Evolutionary conservation across 306 rosid species (phyloP), one percentile per base, ranked within the genome.

Genomic region (Trifolium pratense): DNA sequence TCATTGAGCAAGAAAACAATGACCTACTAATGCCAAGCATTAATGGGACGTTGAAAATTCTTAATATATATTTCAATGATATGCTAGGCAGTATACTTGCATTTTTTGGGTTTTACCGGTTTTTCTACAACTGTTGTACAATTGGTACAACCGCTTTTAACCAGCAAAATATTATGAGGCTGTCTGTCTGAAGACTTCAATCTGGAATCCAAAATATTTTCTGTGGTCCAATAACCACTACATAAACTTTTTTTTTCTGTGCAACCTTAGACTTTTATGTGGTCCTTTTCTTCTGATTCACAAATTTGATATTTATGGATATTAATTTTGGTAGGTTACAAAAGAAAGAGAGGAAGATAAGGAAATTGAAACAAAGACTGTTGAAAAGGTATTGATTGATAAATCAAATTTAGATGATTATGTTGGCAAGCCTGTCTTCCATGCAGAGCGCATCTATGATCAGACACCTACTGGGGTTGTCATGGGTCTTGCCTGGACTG

Each of bases 401-500:
- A 40, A 83, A 51, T 59, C 86, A 65, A 90, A 88, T 66, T 76
- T 95, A 72, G 14, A 86, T 20, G 93, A 88, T 76, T 95, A 53
- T 70, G 97, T 95, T 69, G 99, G 99, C 66, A 91, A 95, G 85
- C 99, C 99, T 75, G 97, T 95, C 76, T 95, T 95, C 86, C 99
- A 91, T 75, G 97, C 92, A 21, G 99, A 95, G 26, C 97, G 99
- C 67, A 89, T 95, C 82, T 95, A 88, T 53, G 84, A 87, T 56
- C 89, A 77, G 79, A 95, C 97, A 61, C 99, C 99, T 13, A 66
- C 79, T 34, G 99, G 99, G 68, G 99, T 95, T 23, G 99, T 95
- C 36, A 90, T 95, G 99, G 99, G 99, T 78, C 97, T 95, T 64
- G 99, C 99, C 64, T 95, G 99, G 99, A 91, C 99, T 42, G 88